A percentile compares a stretch with the other conserved stretches of the same genome.
These are phyloP conservation scores for Cucurbita pepo DNA, from an alignment of 306 rosid genomes.

Conservation along the genomic window DNA sequence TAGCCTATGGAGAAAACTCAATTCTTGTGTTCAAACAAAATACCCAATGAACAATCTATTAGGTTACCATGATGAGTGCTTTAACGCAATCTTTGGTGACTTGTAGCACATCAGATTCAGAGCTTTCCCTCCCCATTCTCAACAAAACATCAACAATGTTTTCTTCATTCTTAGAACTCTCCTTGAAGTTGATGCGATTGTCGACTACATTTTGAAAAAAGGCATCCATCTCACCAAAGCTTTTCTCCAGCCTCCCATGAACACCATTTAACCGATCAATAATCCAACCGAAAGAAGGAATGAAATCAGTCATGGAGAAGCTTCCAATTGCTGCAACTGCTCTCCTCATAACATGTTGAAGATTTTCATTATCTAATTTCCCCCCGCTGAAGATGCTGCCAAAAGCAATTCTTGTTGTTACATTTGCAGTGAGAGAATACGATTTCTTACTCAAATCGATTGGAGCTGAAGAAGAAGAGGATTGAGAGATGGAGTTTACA, in stretches of 20 bases:
- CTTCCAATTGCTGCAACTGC: conserved; percentile 13
- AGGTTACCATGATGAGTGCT: no score
- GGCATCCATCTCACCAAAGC: no score
- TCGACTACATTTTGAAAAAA: no score
- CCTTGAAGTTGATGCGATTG: no score
- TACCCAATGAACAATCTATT: no score
- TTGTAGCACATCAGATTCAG: no score
- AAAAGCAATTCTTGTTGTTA: conserved; percentile 18
- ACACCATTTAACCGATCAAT: background rate
- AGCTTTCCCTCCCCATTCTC: no score
- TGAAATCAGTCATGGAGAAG: conserved; percentile 4
- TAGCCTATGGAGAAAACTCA: no score
- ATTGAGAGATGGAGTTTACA: background rate
- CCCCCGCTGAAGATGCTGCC: conserved; percentile 12
- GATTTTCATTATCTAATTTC: background rate
- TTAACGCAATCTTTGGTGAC: no score
- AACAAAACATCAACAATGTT: no score
- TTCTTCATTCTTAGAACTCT: no score
- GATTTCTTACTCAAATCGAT: conserved; percentile 9
- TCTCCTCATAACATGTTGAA: conserved; percentile 5
- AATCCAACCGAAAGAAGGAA: background rate
- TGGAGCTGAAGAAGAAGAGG: background rate
- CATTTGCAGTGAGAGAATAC: background rate
- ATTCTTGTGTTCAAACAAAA: no score
- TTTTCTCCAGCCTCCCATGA: background rate